Percentiles rank a stretch among this genome's conserved stretches.
Evolutionary conservation across 768 basidiomycete genomes (phyloP).

Genomic region (Lyophyllum semitale): DNA sequence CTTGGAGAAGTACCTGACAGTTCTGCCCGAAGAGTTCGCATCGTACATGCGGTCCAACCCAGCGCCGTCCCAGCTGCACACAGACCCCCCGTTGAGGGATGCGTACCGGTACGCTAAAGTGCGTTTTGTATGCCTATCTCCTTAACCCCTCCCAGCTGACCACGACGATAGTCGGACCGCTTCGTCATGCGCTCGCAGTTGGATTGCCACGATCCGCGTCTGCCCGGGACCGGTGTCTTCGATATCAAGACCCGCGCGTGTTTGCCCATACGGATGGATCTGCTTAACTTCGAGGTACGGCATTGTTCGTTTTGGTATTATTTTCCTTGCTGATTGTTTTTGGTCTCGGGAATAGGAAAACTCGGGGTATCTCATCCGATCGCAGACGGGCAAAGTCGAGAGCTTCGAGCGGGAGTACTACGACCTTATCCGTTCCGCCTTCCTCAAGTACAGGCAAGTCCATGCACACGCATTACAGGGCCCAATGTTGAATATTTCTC

Average conservation of each 20-base stretch:
- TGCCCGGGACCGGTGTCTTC: conserved; percentile 91
- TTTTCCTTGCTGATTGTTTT: not conserved
- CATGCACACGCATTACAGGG: not conserved
- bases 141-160: not conserved
- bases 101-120: conserved; percentile 90
- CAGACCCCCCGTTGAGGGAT: conserved; percentile 45
- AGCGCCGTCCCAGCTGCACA: conserved; percentile 18
- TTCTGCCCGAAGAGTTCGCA: conserved; percentile 62
- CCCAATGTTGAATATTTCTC: not conserved
- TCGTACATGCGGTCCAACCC: conserved; percentile 45
- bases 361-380: conserved; percentile 74
- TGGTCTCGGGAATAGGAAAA: conserved; percentile 55
- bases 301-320: not conserved
- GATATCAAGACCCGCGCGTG: conserved; percentile 96
- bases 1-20: conserved; percentile 86
- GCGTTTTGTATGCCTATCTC: conserved; percentile 10
- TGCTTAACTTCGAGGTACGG: conserved; percentile 75
- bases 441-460: conserved; percentile 85
- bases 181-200: conserved; percentile 96
- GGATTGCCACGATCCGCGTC: conserved; percentile 76
- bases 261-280: conserved; percentile 80
- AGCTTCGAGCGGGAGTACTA: conserved; percentile 95
- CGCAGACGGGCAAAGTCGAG: conserved; percentile 59
- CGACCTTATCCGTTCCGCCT: conserved; percentile 90
- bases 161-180: conserved; percentile 46